Percentiles rank a stretch among this genome's conserved stretches.
phyloP scores from a whole-genome alignment of 805 yeast genomes.

The Starmerella vaccinii region DNA sequence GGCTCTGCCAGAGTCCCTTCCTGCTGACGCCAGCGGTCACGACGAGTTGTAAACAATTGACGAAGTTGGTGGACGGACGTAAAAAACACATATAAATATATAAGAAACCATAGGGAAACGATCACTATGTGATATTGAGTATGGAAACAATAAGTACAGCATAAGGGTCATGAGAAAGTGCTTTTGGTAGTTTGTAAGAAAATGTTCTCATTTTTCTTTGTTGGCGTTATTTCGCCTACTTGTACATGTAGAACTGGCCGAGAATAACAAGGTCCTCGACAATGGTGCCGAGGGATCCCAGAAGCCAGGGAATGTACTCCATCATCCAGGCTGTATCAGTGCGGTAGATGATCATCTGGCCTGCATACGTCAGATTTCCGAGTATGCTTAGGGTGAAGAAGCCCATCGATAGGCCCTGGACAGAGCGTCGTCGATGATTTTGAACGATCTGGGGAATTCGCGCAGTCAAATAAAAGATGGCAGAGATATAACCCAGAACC shows the following conservation, averaged over 20 bases:
- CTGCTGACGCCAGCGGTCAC: not conserved
- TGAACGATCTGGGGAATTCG: conserved; percentile 78
- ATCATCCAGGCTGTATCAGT: conserved; percentile 49
- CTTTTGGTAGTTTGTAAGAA: not conserved
- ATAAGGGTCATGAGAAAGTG: too few relatives aligned
- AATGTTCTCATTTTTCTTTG: not conserved
- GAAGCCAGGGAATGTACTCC: conserved; percentile 62
- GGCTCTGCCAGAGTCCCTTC: conserved; percentile 56
- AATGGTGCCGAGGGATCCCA: conserved; percentile 71
- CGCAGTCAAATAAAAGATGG: conserved; percentile 59
- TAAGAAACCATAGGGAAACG: not conserved
- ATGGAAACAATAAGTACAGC: too few relatives aligned
- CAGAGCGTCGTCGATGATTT: conserved; percentile 66
- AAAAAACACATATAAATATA: not conserved
- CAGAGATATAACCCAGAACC: conserved; percentile 59
- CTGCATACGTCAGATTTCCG: conserved; percentile 68
- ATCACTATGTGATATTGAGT: too few relatives aligned
- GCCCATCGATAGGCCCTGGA: conserved; percentile 74
- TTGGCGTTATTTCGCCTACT: not conserved
- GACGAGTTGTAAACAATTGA: conserved; percentile 9
- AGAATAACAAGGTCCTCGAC: conserved; percentile 58
- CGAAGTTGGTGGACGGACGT: too few relatives aligned
- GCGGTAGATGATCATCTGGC: conserved; percentile 58
- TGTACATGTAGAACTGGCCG: conserved; percentile 54
- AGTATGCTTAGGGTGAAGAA: conserved; percentile 64